These are phyloP conservation scores for Collybia sordida DNA, from an alignment of 768 basidiomycete genomes.

Conservation along the genomic window DNA sequence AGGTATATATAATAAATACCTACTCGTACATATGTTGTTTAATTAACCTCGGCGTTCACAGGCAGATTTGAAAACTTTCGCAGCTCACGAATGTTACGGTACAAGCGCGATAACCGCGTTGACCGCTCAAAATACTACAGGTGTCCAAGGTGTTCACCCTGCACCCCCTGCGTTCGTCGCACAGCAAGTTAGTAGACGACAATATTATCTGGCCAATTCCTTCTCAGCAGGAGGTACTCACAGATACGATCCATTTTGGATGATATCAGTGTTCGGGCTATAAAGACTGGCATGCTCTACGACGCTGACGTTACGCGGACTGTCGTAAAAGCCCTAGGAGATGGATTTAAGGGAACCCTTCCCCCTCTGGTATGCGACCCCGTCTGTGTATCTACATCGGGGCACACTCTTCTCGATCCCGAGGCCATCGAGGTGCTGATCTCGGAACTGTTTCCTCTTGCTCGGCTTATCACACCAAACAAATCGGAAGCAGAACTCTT, in stretches of 20 bases:
- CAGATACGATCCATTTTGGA: slow-evolving; percentile 71
- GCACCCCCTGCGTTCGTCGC: slow-evolving; percentile 68
- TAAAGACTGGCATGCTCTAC: slow-evolving; percentile 92
- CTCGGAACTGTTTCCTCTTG: slow-evolving; percentile 65
- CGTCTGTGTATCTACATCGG: slow-evolving; percentile 89
- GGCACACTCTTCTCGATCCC: slow-evolving; percentile 70
- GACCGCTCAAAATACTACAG: slow-evolving; percentile 87
- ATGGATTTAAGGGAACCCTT: slow-evolving; percentile 29
- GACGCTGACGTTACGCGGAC: slow-evolving; percentile 51
- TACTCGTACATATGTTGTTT: neutral
- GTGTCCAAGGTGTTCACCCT: slow-evolving; percentile 74
- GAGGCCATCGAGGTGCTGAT: slow-evolving; percentile 64
- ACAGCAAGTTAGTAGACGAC: slow-evolving; percentile 56
- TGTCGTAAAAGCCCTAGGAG: slow-evolving; percentile 50
- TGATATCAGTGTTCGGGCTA: slow-evolving; percentile 68
- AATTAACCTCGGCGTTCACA: slow-evolving; percentile 22
- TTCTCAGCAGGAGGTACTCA: slow-evolving; percentile 1
- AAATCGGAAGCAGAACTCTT: slow-evolving; percentile 76
- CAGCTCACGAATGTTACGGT: slow-evolving; percentile 77
- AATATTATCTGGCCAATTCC: neutral
- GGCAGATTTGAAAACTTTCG: slow-evolving; percentile 88
- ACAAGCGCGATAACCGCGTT: slow-evolving; percentile 81
- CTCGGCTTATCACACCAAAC: slow-evolving; percentile 82
- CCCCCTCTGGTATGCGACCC: slow-evolving; percentile 78
- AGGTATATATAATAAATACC: slow-evolving; percentile 42